Conservation (phyloP, 305 asterid species). For the Striga hermonthica region DNA sequence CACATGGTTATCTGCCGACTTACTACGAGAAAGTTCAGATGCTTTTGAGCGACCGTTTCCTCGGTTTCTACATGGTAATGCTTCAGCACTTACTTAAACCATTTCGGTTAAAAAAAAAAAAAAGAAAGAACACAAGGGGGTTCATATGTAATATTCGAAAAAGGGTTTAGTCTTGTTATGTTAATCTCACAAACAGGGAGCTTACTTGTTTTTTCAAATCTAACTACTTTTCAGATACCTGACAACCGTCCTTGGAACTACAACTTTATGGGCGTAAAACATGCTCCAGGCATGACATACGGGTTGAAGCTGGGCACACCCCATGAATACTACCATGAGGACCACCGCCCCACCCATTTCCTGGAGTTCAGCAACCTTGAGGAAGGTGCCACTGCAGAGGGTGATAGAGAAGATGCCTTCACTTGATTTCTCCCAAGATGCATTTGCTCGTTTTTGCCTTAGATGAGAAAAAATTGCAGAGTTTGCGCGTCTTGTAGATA, state of each 20-base stretch:
- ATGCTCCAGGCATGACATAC: conserved; percentile 80
- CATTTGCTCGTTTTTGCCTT: neutral
- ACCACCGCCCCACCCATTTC: conserved; percentile 92
- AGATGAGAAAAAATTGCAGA: no score
- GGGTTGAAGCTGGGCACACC: conserved; percentile 91
- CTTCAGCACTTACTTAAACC: neutral
- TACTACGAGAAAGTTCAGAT: conserved; percentile 97
- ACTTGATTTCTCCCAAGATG: conserved; percentile 29
- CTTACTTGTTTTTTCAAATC: neutral
- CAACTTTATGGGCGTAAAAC: conserved; percentile 97
- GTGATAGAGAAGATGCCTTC: conserved; percentile 89
- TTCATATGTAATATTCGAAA: neutral
- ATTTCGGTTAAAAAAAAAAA: neutral
- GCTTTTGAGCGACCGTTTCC: conserved; percentile 98
- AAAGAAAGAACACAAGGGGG: neutral
- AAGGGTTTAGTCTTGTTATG: neutral
- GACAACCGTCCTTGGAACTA: conserved; percentile 97
- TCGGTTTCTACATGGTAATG: conserved; percentile 95
- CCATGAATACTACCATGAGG: conserved; percentile 87
- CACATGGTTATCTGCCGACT: conserved; percentile 93
- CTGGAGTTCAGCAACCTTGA: conserved; percentile 93
- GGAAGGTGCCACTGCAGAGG: conserved; percentile 85
- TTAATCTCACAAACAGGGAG: neutral
- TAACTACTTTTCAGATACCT: conserved; percentile 53
- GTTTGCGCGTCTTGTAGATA: no score